A percentile compares a stretch with the other conserved stretches of the same genome.
phyloP scores from a whole-genome alignment of 75 land plant species.

The Pinus tabuliformis region DNA sequence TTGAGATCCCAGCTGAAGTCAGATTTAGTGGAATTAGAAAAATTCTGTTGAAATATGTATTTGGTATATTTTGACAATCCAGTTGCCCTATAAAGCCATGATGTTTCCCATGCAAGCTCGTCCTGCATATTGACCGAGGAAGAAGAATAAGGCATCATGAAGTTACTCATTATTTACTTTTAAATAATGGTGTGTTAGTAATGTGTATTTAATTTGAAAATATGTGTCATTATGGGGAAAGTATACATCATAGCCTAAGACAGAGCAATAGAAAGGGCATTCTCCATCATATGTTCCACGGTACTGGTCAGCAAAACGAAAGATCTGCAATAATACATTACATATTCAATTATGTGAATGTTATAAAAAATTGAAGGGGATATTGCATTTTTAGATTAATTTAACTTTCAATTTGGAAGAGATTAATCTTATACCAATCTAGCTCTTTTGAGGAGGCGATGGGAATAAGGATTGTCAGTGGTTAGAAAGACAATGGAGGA shows the following conservation, averaged over 20 bases:
- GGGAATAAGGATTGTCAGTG: constrained; percentile 45
- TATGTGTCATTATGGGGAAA: neutral
- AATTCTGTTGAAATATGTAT: constrained; percentile 44
- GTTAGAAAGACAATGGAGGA: constrained; percentile 68
- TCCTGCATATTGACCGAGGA: constrained; percentile 48
- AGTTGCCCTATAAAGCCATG: constrained; percentile 79
- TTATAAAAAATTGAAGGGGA: neutral
- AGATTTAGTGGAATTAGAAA: constrained; percentile 25
- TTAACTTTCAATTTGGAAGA: neutral
- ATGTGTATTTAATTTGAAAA: neutral
- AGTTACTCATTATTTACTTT: neutral
- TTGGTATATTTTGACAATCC: constrained; percentile 22
- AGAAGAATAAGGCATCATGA: neutral
- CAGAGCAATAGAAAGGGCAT: constrained; percentile 68
- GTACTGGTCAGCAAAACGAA: constrained; percentile 49
- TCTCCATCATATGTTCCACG: constrained; percentile 31
- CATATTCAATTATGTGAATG: neutral
- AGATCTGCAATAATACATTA: constrained; percentile 24
- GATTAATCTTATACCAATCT: constrained; percentile 32
- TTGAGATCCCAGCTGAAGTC: constrained; percentile 83
- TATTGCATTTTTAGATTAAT: neutral
- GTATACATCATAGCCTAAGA: constrained; percentile 45
- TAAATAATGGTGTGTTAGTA: neutral
- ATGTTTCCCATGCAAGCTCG: constrained; percentile 84
- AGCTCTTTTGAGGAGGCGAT: constrained; percentile 66